A percentile compares a stretch with the other conserved stretches of the same genome.
Evolutionary conservation across 768 basidiomycete species (phyloP).

Genomic region (Myochromella boudieri): DNA sequence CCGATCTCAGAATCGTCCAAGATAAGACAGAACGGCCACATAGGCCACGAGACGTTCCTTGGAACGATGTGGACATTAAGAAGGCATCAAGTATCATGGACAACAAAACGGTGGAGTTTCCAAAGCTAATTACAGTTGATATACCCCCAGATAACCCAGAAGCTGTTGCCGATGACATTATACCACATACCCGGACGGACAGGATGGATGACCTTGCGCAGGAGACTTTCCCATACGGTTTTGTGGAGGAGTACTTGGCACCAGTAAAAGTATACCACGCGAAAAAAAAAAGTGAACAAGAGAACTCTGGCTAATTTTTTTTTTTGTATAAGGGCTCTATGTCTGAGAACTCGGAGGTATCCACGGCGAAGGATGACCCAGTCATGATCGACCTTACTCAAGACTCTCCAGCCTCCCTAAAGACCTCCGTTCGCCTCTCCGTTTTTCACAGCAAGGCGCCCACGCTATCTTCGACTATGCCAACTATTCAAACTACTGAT

Average conservation of each 20-base stretch:
- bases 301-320: too few species aligned
- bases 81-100: constrained; percentile 2
- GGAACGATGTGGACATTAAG: constrained; percentile 10
- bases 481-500: neutral
- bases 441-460: neutral
- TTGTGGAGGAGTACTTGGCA: constrained; percentile 3
- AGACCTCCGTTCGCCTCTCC: neutral
- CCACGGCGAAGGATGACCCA: constrained; percentile 15
- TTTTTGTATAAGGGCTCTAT: too few species aligned
- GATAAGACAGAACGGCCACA: neutral
- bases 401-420: constrained; percentile 18
- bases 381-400: constrained; percentile 47
- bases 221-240: neutral
- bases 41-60: constrained; percentile 6
- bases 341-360: constrained; percentile 3
- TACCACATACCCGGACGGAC: too few species aligned
- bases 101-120: neutral
- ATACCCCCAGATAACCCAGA: neutral
- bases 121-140: neutral
- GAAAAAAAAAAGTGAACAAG: too few species aligned
- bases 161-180: neutral
- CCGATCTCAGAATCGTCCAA: neutral
- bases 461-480: neutral
- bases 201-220: neutral
- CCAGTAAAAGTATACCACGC: constrained; percentile 7